Percentiles rank a stretch among this genome's conserved stretches.
These are phyloP conservation scores for Chernovozyma aurita DNA, from an alignment of 1,139 yeast species.

Conservation along the genomic window DNA sequence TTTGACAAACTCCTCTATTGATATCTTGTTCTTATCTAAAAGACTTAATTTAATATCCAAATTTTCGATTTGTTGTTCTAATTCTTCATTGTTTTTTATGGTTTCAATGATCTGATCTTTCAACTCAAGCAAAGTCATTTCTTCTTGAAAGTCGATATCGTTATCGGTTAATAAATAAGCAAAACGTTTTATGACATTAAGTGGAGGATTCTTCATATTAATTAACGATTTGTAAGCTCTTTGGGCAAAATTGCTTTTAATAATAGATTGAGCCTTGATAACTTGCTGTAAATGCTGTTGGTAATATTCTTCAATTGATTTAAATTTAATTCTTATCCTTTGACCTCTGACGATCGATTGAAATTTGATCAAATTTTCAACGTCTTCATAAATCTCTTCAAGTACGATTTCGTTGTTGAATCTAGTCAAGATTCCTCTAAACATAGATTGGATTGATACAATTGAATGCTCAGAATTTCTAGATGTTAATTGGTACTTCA, in stretches of 20 bases:
- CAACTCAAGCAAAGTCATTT: slow-evolving; percentile 60
- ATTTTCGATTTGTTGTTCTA: slow-evolving; percentile 73
- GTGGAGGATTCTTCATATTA: slow-evolving; percentile 68
- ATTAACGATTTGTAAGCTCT: slow-evolving; percentile 72
- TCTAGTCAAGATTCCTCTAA: slow-evolving; percentile 47
- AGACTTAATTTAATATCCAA: slow-evolving; percentile 78
- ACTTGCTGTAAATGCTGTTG: slow-evolving; percentile 50
- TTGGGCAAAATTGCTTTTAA: slow-evolving; percentile 66
- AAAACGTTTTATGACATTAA: slow-evolving; percentile 72
- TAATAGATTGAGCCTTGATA: slow-evolving; percentile 67
- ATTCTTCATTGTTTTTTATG: slow-evolving; percentile 58
- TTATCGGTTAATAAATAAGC: slow-evolving; percentile 73
- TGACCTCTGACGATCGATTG: slow-evolving; percentile 52
- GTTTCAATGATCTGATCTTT: slow-evolving; percentile 65
- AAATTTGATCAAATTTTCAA: slow-evolving; percentile 33
- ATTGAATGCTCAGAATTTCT: slow-evolving; percentile 14
- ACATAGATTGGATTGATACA: slow-evolving; percentile 29
- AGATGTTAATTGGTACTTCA: background rate
- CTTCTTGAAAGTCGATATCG: slow-evolving; percentile 73
- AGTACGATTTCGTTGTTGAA: slow-evolving; percentile 44
- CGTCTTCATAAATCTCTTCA: slow-evolving; percentile 51
- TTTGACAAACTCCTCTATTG: slow-evolving; percentile 67
- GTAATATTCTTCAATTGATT: slow-evolving; percentile 50
- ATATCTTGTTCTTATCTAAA: slow-evolving; percentile 72
- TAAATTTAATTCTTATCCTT: slow-evolving; percentile 29